Evolutionary conservation across 306 rosid species (phyloP), one percentile per base, ranked within the genome.

Genomic region (Medicago lupulina): DNA sequence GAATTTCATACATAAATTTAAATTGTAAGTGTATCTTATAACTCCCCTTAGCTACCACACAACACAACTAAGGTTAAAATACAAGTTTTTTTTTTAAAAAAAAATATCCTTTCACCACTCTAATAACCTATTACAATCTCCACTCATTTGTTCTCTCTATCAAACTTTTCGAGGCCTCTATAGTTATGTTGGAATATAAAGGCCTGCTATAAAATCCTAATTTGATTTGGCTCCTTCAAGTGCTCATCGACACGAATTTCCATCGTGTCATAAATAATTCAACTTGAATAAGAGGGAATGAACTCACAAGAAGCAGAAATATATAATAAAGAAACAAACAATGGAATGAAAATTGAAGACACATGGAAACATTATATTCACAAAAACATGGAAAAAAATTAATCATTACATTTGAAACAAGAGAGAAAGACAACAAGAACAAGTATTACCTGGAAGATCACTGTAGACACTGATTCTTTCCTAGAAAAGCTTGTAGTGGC

Each of bases 381-480:
- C 8, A 18, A 58, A 63, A 31, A 49, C 4, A 18, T 6, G 31
- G 31, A 28, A 54, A 18, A 6, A 0, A 15, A 50, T 7, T n/a
- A 15, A n/a, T 50, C 9, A 15, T 50, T 50, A n/a, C 7, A 46
- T 46, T 11, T 46, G 51, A 13, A 58, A 58, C 38, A 58, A 2
- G 11, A 60, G 53, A 61, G 1, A n/a, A 38, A 9, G 18, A 4
- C 13, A 44, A 31, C 7, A 49, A 9, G 53, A 67, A 43, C 13
- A 67, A 43, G 1, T 12, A 66, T 61, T 61, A 84, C 98, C 98
- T 92, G 86, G 76, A 93, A 91, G 15, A 65, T 78, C 59, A 88
- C 88, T 21, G 88, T 85, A 14, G 89, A 80, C 1, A 85, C 23
- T 0, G 85, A 5, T 6, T 67, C 81, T 46, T 15, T 81, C 80